phyloP scores from a whole-genome alignment of 140 eudicot genomes.

The Anethum foeniculum region DNA sequence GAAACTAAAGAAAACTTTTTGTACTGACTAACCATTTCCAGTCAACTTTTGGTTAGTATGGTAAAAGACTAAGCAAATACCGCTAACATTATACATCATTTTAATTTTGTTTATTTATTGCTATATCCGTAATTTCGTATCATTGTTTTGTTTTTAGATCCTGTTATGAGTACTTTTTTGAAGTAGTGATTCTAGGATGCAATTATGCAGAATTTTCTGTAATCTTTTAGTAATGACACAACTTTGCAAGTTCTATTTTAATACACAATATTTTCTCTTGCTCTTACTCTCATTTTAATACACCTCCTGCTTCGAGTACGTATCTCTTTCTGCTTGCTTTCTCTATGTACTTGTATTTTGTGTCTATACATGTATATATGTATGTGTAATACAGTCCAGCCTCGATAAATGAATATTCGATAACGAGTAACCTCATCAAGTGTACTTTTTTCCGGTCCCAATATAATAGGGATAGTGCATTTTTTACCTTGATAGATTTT shows the following conservation, averaged over 20 bases:
- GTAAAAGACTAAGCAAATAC: background rate
- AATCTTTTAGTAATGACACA: no score
- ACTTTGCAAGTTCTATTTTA: no score
- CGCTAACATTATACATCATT: background rate
- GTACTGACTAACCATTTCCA: no score
- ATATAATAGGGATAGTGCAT: no score
- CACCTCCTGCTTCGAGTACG: slow-evolving; percentile 22
- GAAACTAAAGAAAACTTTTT: background rate
- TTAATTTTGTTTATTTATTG: background rate
- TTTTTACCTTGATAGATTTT: no score
- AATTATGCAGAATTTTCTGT: background rate
- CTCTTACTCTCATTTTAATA: no score
- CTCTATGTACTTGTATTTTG: background rate
- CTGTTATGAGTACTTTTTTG: background rate
- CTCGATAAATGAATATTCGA: no score
- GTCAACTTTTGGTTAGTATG: background rate
- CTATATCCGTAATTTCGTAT: background rate
- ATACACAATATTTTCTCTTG: no score
- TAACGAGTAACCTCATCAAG: no score
- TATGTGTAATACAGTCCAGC: background rate
- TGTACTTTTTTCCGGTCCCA: no score
- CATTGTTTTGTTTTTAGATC: background rate
- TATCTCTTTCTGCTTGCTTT: background rate
- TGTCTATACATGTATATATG: background rate
- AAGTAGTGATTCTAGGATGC: background rate